Percentiles rank a stretch among this genome's conserved stretches.
Conservation (phyloP, 2,329 filamentous ascomycete genomes). For the Colletotrichum brevisporum region DNA sequence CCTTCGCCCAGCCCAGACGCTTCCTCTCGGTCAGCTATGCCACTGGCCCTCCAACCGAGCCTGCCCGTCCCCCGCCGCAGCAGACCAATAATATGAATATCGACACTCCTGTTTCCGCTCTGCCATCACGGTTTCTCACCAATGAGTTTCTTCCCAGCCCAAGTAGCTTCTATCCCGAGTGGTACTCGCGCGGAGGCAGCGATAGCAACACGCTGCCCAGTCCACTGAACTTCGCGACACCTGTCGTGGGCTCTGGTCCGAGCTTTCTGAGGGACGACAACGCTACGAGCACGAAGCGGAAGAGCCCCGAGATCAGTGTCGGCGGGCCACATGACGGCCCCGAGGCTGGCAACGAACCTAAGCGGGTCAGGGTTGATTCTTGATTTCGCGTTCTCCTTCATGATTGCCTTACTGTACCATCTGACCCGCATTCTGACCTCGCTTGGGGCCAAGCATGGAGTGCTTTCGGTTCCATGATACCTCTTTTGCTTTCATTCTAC, state of each 20-base stretch:
- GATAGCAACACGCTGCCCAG: conserved; percentile 92
- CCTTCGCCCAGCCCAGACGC: conserved; percentile 81
- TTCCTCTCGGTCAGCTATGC: too few relatives aligned
- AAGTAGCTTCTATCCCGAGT: conserved; percentile 92
- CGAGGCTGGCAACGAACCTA: conserved; percentile 62
- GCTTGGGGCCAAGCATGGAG: conserved; percentile 29
- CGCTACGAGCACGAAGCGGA: conserved; percentile 60
- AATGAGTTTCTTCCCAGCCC: conserved; percentile 91
- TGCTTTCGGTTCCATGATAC: conserved; percentile 42
- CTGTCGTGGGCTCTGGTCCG: conserved; percentile 73
- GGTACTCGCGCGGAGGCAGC: conserved; percentile 78
- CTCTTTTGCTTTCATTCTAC: conserved; percentile 34
- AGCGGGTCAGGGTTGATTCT: conserved; percentile 67
- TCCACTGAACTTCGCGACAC: conserved; percentile 93
- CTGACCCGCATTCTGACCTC: conserved; percentile 31
- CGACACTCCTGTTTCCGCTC: conserved; percentile 87
- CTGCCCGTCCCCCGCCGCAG: conserved; percentile 85
- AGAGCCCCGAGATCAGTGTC: conserved; percentile 67
- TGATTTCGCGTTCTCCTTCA: conserved; percentile 43
- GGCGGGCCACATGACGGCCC: conserved; percentile 57
- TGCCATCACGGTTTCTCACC: conserved; percentile 91
- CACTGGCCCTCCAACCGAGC: conserved; percentile 94
- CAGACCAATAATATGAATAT: conserved; percentile 66
- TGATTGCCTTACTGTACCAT: conserved; percentile 31
- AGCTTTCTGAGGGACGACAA: conserved; percentile 74